These are phyloP conservation scores for Jamesozyma rosinii DNA, from an alignment of 805 yeast genomes.

Conservation along the genomic window DNA sequence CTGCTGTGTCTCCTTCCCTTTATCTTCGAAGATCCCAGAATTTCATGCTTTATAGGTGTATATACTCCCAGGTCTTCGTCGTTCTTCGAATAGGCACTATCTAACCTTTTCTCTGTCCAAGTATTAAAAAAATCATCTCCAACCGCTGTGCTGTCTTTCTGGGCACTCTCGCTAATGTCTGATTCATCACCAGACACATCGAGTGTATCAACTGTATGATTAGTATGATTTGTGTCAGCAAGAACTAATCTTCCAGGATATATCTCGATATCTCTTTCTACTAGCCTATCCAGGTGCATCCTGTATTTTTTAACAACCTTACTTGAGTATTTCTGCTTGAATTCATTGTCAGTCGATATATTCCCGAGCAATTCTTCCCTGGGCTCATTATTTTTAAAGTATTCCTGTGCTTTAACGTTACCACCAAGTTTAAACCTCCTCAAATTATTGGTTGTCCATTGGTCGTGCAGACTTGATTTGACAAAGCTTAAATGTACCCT, in stretches of 20 bases:
- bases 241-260: background rate
- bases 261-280: background rate
- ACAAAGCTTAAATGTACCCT: background rate
- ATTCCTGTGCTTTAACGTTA: background rate
- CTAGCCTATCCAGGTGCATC: constrained; percentile 1
- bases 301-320: background rate
- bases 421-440: constrained; percentile 3
- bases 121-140: constrained; percentile 2
- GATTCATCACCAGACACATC: background rate
- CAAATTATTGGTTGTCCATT: constrained; percentile 2
- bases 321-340: background rate
- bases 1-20: background rate
- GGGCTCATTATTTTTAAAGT: background rate
- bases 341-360: background rate
- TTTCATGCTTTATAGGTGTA: background rate
- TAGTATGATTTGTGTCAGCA: background rate
- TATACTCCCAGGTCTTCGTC: background rate
- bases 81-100: background rate
- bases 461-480: background rate
- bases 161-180: background rate
- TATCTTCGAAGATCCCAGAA: background rate
- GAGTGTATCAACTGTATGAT: background rate
- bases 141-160: background rate
- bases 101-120: background rate
- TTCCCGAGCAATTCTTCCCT: background rate